Base-by-base conservation (phyloP, 805 yeast genomes). In the Dipodascus albidus region DNA sequence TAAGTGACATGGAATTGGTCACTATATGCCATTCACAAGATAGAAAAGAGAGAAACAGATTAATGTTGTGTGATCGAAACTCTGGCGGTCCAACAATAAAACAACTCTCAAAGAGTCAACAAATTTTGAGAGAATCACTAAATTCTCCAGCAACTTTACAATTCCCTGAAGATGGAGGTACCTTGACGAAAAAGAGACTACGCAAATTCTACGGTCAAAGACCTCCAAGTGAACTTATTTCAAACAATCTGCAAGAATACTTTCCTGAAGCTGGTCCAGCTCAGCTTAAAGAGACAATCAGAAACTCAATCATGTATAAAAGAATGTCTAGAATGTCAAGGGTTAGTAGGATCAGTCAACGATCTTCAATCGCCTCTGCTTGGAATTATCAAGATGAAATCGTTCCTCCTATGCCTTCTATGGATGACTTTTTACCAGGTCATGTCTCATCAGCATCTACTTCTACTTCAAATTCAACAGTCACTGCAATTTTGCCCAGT, bases 151-250 rank as follows among this genome's bases (percentile, higher is more conserved):
- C 44, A 31, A 20, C 51, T 41, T 8, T 24, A 50, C 42, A 52
- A 38, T 23, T 48, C 31, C 49, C 49, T 21, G 31, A 21, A 9
- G 49, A 21, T 22, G 31, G 19, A 4, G 14, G 19, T 3, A 50
- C 51, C 6, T 38, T 51, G 1, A 38, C 49, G 19, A 23, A 48
- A 19, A 31, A 47, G 17, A 41, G 33, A 24, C 48, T 54, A 24
- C 54, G 52, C 19, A 33, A 53, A 24, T 51, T 58, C 14, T 58
- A 60, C 8, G 95, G 95, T 22, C 96, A 87, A 66, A 75, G 99
- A 62, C 99, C 99, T 3, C 90, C 98, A 0, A 83, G 93, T 55
- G 95, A 88, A 64, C 77, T 90, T 60, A 93, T 91, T 56, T 87
- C 97, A 1, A 82, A 90, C 1, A 88, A 91, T 63, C 71, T 91